Conservation (phyloP, 192 early-diverging fungal genomes). For the Backusella psychrophila region DNA sequence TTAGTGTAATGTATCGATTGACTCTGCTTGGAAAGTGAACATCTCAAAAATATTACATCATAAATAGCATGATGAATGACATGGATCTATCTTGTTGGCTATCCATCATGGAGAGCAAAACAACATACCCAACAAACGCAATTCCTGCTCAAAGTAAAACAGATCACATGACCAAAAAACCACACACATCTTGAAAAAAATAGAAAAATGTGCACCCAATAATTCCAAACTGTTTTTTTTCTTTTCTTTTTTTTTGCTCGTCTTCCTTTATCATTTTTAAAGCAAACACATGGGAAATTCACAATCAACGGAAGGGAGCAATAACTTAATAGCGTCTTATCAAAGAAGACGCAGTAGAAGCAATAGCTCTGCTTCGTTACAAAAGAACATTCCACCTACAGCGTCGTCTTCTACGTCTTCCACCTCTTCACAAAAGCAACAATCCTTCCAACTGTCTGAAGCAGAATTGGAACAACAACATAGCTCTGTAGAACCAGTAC, state of each 20-base stretch:
- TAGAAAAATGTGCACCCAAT: background rate
- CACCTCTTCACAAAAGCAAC: background rate
- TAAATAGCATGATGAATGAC: too few species aligned
- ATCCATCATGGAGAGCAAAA: too few species aligned
- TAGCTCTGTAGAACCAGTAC: background rate
- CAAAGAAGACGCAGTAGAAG: conserved; percentile 2
- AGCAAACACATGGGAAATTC: conserved; percentile 4
- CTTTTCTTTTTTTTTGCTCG: background rate
- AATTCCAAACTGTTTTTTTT: background rate
- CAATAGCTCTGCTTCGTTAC: background rate
- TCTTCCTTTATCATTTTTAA: background rate
- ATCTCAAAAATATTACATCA: too few species aligned
- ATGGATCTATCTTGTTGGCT: too few species aligned
- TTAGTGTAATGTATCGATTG: too few species aligned
- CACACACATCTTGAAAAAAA: background rate
- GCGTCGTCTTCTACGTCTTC: background rate
- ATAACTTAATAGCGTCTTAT: background rate
- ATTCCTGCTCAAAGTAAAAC: too few species aligned
- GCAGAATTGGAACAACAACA: background rate
- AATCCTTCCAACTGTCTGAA: background rate
- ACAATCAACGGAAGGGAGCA: conserved; percentile 8
- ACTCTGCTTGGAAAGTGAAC: too few species aligned
- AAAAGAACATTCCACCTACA: background rate
- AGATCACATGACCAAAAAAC: background rate
- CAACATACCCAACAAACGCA: too few species aligned